Evolutionary conservation across 208 protist species (phyloP), one percentile per base, ranked within the genome.

Genomic region (Trypanosoma congolense): DNA sequence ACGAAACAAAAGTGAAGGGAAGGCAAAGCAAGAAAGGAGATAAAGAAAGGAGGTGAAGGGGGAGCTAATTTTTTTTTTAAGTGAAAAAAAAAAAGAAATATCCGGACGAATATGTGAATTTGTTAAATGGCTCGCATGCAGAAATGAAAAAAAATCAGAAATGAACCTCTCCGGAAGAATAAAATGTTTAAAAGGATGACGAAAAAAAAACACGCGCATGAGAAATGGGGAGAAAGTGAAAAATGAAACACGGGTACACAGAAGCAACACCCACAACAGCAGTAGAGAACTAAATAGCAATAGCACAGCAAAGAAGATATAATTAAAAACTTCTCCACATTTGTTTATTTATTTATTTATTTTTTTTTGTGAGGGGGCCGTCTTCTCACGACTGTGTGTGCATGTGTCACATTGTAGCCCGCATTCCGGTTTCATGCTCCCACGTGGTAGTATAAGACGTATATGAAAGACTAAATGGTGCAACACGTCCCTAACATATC

Each of bases 121-220:
- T n/a, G n/a, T n/a, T n/a, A n/a, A n/a, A n/a, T n/a, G n/a, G n/a
- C n/a, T n/a, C n/a, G n/a, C n/a, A n/a, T n/a, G n/a, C n/a, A n/a
- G n/a, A n/a, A n/a, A n/a, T n/a, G n/a, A n/a, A n/a, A n/a, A n/a
- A n/a, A n/a, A n/a, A n/a, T n/a, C n/a, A n/a, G n/a, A n/a, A n/a
- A n/a, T n/a, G n/a, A n/a, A n/a, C n/a, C n/a, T n/a, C n/a, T n/a
- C n/a, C n/a, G n/a, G n/a, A n/a, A n/a, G n/a, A n/a, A n/a, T n/a
- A n/a, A n/a, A n/a, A n/a, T n/a, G n/a, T n/a, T n/a, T n/a, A n/a
- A n/a, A n/a, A n/a, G n/a, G n/a, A n/a, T n/a, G n/a, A n/a, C 33
- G 54, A 49, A 58, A 46, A 8, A 54, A 51, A 41, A 58, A 16
- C 30, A 51, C 51, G 54, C 33, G 54, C 51, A 58, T 22, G 33